Conservation (phyloP, 1,139 yeast genomes). For the Debaryomyces fabryi region DNA sequence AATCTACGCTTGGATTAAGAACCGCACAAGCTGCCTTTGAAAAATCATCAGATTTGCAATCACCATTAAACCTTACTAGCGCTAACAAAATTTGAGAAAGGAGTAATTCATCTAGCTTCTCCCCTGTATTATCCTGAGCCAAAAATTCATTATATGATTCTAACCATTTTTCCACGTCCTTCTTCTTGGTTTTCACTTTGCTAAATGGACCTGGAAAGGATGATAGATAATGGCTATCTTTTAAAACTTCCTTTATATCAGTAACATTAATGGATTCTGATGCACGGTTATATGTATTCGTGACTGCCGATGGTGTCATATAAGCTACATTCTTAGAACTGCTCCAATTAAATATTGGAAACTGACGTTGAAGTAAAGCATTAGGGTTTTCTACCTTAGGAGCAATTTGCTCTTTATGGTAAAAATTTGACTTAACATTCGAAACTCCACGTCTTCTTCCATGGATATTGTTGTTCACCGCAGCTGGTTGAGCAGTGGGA, state of each 20-base stretch:
- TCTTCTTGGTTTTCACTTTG: constrained; percentile 57
- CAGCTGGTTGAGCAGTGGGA: constrained; percentile 1
- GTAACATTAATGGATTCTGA: constrained; percentile 21
- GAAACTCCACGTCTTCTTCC: constrained; percentile 33
- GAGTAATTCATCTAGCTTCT: constrained; percentile 28
- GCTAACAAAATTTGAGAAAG: constrained; percentile 33
- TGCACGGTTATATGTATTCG: constrained; percentile 16
- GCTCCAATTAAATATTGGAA: constrained; percentile 80
- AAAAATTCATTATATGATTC: constrained; percentile 26
- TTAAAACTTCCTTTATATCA: constrained; percentile 21
- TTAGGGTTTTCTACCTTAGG: constrained; percentile 38
- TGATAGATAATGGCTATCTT: constrained; percentile 22
- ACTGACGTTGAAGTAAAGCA: constrained; percentile 56
- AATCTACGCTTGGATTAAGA: constrained; percentile 41
- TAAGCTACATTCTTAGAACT: constrained; percentile 34
- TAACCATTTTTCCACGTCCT: constrained; percentile 68
- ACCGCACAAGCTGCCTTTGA: constrained; percentile 29
- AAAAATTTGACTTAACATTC: constrained; percentile 30
- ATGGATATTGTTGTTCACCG: constrained; percentile 10
- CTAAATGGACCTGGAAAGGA: constrained; percentile 67
- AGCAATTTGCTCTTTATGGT: constrained; percentile 21
- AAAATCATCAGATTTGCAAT: constrained; percentile 28
- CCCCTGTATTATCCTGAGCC: constrained; percentile 6
- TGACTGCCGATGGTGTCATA: constrained; percentile 29
- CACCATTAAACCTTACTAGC: constrained; percentile 35